A percentile compares a stretch with the other conserved stretches of the same genome.
Conservation (phyloP, 345 rosid species). For the Brassica juncea region DNA sequence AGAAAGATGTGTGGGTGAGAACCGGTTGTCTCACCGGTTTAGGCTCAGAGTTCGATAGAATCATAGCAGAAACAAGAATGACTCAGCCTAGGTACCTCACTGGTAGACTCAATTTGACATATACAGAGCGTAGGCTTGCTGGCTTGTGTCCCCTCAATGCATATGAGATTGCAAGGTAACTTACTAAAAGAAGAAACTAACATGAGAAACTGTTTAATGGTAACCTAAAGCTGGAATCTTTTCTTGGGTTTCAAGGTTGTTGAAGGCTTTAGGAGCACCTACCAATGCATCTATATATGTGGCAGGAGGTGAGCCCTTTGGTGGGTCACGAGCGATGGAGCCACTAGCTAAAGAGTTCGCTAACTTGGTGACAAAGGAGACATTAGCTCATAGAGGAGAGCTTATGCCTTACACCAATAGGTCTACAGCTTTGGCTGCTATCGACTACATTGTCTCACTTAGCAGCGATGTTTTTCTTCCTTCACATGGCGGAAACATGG, state of each 20-base stretch:
- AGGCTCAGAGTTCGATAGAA: constrained; percentile 53
- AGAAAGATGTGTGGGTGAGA: constrained; percentile 81
- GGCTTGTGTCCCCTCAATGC: constrained; percentile 73
- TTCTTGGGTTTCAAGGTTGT: constrained; percentile 44
- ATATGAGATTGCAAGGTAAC: constrained; percentile 59
- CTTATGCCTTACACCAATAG: constrained; percentile 56
- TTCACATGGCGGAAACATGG: constrained; percentile 94
- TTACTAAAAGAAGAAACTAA: constrained; percentile 4
- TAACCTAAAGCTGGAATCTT: neutral
- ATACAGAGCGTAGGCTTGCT: constrained; percentile 54
- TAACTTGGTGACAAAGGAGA: constrained; percentile 57
- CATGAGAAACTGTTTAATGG: neutral
- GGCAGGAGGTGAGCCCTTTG: constrained; percentile 81
- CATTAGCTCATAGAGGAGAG: constrained; percentile 58
- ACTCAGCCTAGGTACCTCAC: constrained; percentile 57
- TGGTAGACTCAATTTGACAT: constrained; percentile 53
- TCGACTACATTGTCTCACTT: constrained; percentile 70
- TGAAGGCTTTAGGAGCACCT: constrained; percentile 74
- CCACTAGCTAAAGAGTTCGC: constrained; percentile 57
- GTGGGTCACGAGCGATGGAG: constrained; percentile 57
- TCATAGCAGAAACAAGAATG: constrained; percentile 44
- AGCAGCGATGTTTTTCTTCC: constrained; percentile 75
- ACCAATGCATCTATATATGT: constrained; percentile 53
- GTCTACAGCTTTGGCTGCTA: constrained; percentile 67
- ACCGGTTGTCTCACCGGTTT: constrained; percentile 75